phyloP scores from a whole-genome alignment of 2,329 filamentous ascomycete species.

The Arthrobotrys conoides region DNA sequence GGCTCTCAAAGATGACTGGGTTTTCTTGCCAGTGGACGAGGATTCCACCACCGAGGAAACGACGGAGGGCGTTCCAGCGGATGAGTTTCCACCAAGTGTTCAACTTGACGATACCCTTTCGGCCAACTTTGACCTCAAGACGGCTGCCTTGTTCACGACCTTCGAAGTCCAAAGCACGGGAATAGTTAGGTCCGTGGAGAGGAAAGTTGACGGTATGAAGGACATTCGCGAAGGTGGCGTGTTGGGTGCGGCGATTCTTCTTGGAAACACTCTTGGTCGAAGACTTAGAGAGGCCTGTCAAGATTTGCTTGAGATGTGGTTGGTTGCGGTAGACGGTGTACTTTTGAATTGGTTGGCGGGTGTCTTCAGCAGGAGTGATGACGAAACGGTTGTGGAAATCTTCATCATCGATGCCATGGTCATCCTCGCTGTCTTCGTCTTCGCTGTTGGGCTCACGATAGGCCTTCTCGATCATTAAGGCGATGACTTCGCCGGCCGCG shows the following conservation, averaged over 20 bases:
- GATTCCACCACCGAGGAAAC: slow-evolving; percentile 75
- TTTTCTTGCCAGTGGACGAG: slow-evolving; percentile 76
- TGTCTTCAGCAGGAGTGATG: slow-evolving; percentile 65
- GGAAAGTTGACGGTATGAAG: slow-evolving; percentile 77
- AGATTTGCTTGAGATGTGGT: slow-evolving; percentile 73
- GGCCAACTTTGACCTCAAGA: slow-evolving; percentile 74
- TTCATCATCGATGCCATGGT: slow-evolving; percentile 63
- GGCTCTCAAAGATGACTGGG: slow-evolving; percentile 73
- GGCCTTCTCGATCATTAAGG: slow-evolving; percentile 83
- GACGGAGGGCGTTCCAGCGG: slow-evolving; percentile 74
- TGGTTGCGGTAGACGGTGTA: slow-evolving; percentile 78
- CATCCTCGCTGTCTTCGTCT: slow-evolving; percentile 68
- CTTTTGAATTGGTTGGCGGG: slow-evolving; percentile 70
- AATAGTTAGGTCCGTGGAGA: slow-evolving; percentile 76
- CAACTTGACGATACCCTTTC: slow-evolving; percentile 74
- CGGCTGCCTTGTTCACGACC: slow-evolving; percentile 75
- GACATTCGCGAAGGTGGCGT: slow-evolving; percentile 77
- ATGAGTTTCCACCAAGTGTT: slow-evolving; percentile 82
- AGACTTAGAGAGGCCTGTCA: slow-evolving; percentile 74
- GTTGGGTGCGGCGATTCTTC: slow-evolving; percentile 77
- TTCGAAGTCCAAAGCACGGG: slow-evolving; percentile 75
- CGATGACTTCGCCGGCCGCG: slow-evolving; percentile 83
- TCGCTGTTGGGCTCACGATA: slow-evolving; percentile 71
- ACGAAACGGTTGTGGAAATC: slow-evolving; percentile 64
- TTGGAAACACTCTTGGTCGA: slow-evolving; percentile 76